Evolutionary conservation across 768 basidiomycete species (phyloP).

Genomic region (Scleroderma citrinum): DNA sequence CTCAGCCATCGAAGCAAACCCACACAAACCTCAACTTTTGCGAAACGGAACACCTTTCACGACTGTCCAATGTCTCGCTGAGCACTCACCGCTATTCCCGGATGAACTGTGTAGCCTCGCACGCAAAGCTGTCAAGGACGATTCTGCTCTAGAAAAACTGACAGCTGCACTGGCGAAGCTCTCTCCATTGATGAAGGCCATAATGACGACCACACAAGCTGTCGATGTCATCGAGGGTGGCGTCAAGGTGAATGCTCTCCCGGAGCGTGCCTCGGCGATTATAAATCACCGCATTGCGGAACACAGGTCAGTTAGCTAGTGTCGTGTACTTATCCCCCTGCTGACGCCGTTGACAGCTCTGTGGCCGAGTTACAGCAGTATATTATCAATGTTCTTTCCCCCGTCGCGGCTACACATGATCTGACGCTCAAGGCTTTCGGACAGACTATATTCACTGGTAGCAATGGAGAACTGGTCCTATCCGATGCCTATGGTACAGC

Average conservation of each 20-base stretch:
- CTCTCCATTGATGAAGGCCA: conserved; percentile 34
- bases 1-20: conserved; percentile 58
- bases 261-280: conserved; percentile 58
- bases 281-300: conserved; percentile 68
- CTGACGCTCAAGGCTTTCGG: conserved; percentile 57
- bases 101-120: conserved; percentile 40
- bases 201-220: conserved; percentile 66
- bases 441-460: conserved; percentile 27
- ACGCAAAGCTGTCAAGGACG: conserved; percentile 38
- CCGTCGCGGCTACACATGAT: conserved; percentile 46
- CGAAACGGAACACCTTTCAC: conserved; percentile 9
- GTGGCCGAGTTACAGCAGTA: conserved; percentile 15
- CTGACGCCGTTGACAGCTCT: conserved; percentile 7
- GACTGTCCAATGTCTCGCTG: conserved; percentile 54
- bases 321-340: neutral
- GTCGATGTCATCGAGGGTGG: conserved; percentile 59
- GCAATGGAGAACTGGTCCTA: conserved; percentile 43
- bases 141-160: conserved; percentile 44
- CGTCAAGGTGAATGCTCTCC: conserved; percentile 72
- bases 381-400: conserved; percentile 24
- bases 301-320: conserved; percentile 37
- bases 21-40: conserved; percentile 44
- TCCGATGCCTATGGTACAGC: conserved; percentile 42
- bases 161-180: conserved; percentile 25
- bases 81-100: conserved; percentile 50